phyloP scores from a whole-genome alignment of 495 filamentous ascomycete genomes.

The Diplogelasinospora grovesii region DNA sequence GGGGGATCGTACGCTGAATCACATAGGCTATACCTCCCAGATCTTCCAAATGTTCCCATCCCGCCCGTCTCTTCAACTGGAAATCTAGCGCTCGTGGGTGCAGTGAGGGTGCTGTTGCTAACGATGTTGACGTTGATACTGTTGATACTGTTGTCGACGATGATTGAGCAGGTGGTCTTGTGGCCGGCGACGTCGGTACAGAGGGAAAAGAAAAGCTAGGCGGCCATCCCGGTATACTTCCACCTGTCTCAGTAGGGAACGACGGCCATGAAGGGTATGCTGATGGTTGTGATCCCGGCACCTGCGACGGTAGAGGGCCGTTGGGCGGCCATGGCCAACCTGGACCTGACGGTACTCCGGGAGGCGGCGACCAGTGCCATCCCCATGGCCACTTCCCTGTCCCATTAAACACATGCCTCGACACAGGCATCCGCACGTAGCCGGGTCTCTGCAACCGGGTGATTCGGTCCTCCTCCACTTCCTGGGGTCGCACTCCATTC shows the following conservation, averaged over 20 bases:
- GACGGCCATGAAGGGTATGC: no score
- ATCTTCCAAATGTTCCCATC: slow-evolving; percentile 25
- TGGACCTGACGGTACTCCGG: slow-evolving; percentile 4
- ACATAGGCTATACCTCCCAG: slow-evolving; percentile 35
- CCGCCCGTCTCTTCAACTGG: slow-evolving; percentile 13
- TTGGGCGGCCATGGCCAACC: not conserved
- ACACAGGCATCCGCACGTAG: slow-evolving; percentile 23
- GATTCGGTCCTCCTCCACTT: no score
- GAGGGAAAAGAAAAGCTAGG: no score
- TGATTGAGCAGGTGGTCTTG: not conserved
- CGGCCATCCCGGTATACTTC: no score
- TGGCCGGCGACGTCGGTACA: not conserved
- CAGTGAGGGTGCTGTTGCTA: not conserved
- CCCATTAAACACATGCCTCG: slow-evolving; percentile 21
- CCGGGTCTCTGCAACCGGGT: no score
- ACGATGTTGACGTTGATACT: not conserved
- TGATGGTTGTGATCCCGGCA: not conserved
- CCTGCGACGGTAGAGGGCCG: not conserved
- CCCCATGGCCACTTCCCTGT: slow-evolving; percentile 17
- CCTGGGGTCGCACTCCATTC: no score
- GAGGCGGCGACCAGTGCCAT: slow-evolving; percentile 14
- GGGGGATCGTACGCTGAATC: slow-evolving; percentile 24
- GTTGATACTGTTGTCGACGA: not conserved
- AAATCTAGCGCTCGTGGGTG: slow-evolving; percentile 1
- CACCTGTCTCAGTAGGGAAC: no score